Evolutionary conservation across 2,329 filamentous ascomycete species (phyloP).

Genomic region (Aaosphaeria pasadenensis): DNA sequence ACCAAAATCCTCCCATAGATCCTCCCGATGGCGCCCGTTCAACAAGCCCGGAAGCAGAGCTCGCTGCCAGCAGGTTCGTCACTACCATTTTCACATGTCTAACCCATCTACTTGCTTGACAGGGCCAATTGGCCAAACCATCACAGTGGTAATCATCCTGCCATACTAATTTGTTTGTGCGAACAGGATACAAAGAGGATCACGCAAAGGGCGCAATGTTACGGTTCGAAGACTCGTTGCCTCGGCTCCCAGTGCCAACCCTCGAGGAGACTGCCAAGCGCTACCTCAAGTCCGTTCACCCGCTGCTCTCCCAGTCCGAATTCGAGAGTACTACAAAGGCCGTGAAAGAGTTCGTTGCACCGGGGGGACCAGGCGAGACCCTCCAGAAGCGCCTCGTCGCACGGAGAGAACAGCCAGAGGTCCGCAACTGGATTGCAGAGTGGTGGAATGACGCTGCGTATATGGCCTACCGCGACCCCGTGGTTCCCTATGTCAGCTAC

Average conservation of each 20-base stretch:
- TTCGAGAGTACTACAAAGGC: slow-evolving; percentile 74
- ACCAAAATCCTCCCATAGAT: slow-evolving; percentile 15
- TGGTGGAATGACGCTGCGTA: slow-evolving; percentile 99
- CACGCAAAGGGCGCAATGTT: slow-evolving; percentile 76
- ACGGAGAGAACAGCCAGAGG: slow-evolving; percentile 72
- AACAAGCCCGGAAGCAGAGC: slow-evolving; percentile 40
- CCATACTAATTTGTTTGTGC: slow-evolving; percentile 1
- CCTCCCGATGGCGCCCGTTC: slow-evolving; percentile 31
- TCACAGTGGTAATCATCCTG: slow-evolving; percentile 1
- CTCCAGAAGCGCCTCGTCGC: slow-evolving; percentile 87
- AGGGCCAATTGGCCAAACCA: slow-evolving; percentile 6
- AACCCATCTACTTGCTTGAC: not conserved
- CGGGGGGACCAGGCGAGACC: slow-evolving; percentile 76
- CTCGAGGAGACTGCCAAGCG: slow-evolving; percentile 78
- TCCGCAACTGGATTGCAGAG: slow-evolving; percentile 92
- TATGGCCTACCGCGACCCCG: slow-evolving; percentile 87
- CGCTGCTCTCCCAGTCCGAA: slow-evolving; percentile 67
- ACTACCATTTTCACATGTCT: slow-evolving; percentile 2
- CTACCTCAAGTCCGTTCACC: slow-evolving; percentile 77
- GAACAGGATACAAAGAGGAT: slow-evolving; percentile 74
- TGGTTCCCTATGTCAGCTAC: slow-evolving; percentile 97
- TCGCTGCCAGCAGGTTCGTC: slow-evolving; percentile 45
- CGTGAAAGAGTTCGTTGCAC: slow-evolving; percentile 82
- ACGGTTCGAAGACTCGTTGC: slow-evolving; percentile 82
- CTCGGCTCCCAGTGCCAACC: slow-evolving; percentile 72